Percentiles rank a stretch among this genome's conserved stretches.
Evolutionary conservation across 148 eudicot species (phyloP).

Genomic region (Nepenthes mirabilis): DNA sequence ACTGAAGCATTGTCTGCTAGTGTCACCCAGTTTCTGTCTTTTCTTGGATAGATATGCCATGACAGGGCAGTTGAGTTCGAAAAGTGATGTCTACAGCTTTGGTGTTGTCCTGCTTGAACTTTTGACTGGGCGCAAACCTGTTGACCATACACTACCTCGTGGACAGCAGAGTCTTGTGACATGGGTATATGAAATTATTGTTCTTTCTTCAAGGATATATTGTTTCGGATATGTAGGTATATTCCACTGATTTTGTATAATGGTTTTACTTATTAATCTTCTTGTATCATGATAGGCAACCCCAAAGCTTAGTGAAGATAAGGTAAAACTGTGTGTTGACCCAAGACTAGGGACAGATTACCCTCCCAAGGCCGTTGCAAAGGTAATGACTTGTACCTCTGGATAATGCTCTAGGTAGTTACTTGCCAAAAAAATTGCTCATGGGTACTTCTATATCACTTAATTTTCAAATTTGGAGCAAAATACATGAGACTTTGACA

Average conservation of each 20-base stretch:
- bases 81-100: constrained; percentile 81
- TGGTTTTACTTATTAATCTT: not conserved
- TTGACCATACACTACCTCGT: constrained; percentile 72
- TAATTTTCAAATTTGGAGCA: too few species aligned
- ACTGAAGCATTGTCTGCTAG: too few species aligned
- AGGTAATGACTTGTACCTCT: constrained; percentile 23
- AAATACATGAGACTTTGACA: too few species aligned
- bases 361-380: constrained; percentile 75
- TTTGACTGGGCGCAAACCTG: constrained; percentile 77
- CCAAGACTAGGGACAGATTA: constrained; percentile 46
- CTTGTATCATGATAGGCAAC: constrained; percentile 35
- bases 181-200: constrained; percentile 33
- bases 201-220: not conserved
- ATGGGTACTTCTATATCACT: too few species aligned
- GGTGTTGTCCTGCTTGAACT: constrained; percentile 81
- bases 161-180: constrained; percentile 84
- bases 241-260: not conserved
- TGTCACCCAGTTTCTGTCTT: not conserved
- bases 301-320: constrained; percentile 73
- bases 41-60: constrained; percentile 51
- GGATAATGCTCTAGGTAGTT: not conserved
- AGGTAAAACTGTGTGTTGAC: constrained; percentile 68
- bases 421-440: too few species aligned
- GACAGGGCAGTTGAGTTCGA: constrained; percentile 72
- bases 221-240: not conserved